These are phyloP conservation scores for Termitomyces sp. DNA, from an alignment of 768 basidiomycete genomes.

Conservation along the genomic window DNA sequence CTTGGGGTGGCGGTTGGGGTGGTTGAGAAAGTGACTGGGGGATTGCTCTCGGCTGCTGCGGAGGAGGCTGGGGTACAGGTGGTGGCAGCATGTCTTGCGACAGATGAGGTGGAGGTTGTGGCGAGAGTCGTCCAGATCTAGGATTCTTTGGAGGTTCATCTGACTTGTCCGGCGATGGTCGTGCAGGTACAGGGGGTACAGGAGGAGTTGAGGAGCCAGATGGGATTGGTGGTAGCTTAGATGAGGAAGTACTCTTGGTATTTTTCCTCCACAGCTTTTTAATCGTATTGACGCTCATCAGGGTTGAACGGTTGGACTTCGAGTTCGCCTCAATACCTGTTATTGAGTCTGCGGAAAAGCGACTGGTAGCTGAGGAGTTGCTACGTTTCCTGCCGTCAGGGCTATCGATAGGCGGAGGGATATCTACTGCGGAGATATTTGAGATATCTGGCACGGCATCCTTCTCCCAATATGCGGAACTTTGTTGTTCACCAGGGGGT, in stretches of 20 bases:
- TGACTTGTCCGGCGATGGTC: constrained; percentile 36
- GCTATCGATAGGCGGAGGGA: background rate
- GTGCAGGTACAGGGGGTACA: constrained; percentile 31
- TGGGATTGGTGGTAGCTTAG: constrained; percentile 49
- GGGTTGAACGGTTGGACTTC: constrained; percentile 43
- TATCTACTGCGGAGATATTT: constrained; percentile 15
- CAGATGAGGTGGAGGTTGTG: constrained; percentile 21
- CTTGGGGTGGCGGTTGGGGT: background rate
- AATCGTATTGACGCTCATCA: constrained; percentile 74
- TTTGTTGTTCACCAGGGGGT: constrained; percentile 21
- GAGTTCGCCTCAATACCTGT: constrained; percentile 34
- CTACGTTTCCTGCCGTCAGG: constrained; percentile 23
- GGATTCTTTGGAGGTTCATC: constrained; percentile 35
- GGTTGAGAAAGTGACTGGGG: constrained; percentile 2
- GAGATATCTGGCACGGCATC: constrained; percentile 15
- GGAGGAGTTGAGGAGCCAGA: constrained; percentile 23
- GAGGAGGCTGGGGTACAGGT: constrained; percentile 14
- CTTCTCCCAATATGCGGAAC: constrained; percentile 46
- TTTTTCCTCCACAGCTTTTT: constrained; percentile 81
- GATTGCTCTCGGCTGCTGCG: constrained; percentile 2
- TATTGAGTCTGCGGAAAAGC: constrained; percentile 77
- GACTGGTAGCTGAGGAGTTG: constrained; percentile 42
- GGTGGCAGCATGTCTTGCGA: constrained; percentile 25
- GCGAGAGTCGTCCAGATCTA: constrained; percentile 27
- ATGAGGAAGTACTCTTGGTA: constrained; percentile 45